These are phyloP conservation scores for Opeltia flavorubescens DNA, from an alignment of 495 filamentous ascomycete genomes.

Conservation along the genomic window DNA sequence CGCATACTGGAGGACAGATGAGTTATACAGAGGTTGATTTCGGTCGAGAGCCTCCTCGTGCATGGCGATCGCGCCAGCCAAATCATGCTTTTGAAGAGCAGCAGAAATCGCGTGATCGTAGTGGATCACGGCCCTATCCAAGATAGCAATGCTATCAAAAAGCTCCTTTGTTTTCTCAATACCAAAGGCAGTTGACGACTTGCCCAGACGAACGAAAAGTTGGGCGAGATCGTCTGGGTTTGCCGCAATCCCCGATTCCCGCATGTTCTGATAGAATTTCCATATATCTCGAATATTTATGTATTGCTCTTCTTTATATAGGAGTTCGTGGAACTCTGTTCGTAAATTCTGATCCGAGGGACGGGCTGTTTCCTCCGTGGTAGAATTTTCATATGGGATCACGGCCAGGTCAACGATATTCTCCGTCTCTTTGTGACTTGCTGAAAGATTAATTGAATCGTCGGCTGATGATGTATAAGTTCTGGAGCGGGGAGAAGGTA, in stretches of 20 bases:
- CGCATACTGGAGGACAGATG: conserved; percentile 21
- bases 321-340: conserved; percentile 7
- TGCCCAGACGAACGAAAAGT: conserved; percentile 26
- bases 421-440: not conserved
- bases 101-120: conserved; percentile 23
- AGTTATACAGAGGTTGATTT: conserved; percentile 16
- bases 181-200: conserved; percentile 22
- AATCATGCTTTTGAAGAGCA: conserved; percentile 17
- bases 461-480: conserved; percentile 19
- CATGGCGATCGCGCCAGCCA: conserved; percentile 22
- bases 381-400: too few relatives aligned
- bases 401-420: not conserved
- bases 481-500: conserved; percentile 16
- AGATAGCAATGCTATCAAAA: conserved; percentile 24
- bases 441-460: not conserved
- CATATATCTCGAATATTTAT: conserved; percentile 19
- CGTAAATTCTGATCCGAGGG: not conserved
- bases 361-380: not conserved
- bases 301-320: conserved; percentile 6
- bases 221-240: conserved; percentile 11
- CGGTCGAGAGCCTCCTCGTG: conserved; percentile 14
- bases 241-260: conserved; percentile 4
- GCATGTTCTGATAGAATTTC: conserved; percentile 17
- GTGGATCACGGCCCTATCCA: conserved; percentile 22
- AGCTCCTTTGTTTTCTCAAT: conserved; percentile 25